Evolutionary conservation across 139 green algal species (phyloP), one percentile per base, ranked within the genome.

Genomic region (Chlamydomonas asymmetrica): DNA sequence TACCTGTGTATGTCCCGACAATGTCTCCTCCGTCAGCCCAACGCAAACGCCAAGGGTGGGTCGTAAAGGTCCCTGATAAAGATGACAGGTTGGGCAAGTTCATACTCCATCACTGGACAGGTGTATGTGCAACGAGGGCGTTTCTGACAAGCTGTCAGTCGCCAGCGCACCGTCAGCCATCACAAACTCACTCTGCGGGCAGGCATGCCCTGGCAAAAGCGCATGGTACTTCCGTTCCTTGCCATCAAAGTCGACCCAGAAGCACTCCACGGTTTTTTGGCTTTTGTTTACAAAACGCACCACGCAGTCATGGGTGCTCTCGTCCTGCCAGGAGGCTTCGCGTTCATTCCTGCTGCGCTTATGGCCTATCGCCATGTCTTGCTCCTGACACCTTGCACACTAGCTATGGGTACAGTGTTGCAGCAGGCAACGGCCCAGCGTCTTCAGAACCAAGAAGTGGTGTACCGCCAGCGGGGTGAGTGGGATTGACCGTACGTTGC

Each of bases 51-150:
- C 86, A 91, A 0, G 74, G 41, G 35, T 91, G 87, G 25, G 74
- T 88, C 10, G 60, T 80, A 54, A 73, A 91, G 1, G 80, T 91
- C 39, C 66, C 82, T 84, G 80, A 34, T n/a, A n/a, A n/a, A n/a
- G n/a, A n/a, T n/a, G n/a, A n/a, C n/a, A n/a, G n/a, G n/a, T n/a
- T n/a, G n/a, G n/a, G n/a, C n/a, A n/a, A n/a, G n/a, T n/a, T n/a
- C n/a, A n/a, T n/a, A n/a, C n/a, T n/a, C n/a, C n/a, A n/a, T n/a
- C n/a, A n/a, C n/a, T n/a, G n/a, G n/a, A n/a, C n/a, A n/a, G n/a
- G 50, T 41, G 56, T 29, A 5, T 66, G 29, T 38, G n/a, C 25
- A 67, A 27, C 7, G 18, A 50, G 6, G 31, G 6, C 63, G 59
- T 29, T 31, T 49, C 25, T 20, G 10, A 39, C 52, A 18, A 43